Evolutionary conservation across 768 basidiomycete species (phyloP).

Genomic region (Lepiota subincarnata): DNA sequence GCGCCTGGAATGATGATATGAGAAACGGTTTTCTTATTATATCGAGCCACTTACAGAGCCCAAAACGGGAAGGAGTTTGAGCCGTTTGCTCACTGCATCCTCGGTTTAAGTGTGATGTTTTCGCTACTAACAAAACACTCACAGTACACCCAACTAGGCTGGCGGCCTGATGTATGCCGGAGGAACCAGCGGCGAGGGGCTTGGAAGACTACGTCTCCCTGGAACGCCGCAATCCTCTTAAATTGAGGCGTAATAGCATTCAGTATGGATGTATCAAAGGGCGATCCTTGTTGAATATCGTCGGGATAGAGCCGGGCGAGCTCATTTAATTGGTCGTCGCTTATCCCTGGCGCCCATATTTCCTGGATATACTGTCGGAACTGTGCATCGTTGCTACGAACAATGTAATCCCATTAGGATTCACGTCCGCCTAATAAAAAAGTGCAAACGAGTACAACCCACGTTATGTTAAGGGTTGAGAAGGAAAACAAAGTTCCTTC

Average conservation of each 20-base stretch:
- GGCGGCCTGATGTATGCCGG: constrained; percentile 28
- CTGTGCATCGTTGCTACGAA: constrained; percentile 20
- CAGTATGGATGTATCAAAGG: constrained; percentile 41
- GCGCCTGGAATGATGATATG: no score
- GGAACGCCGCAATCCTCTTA: constrained; percentile 46
- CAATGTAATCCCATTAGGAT: no score
- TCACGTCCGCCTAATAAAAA: no score
- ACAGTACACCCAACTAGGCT: constrained; percentile 38
- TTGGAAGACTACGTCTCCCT: constrained; percentile 48
- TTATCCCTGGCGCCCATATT: constrained; percentile 27
- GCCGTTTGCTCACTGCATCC: constrained; percentile 47
- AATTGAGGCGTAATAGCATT: constrained; percentile 41
- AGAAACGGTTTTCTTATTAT: no score
- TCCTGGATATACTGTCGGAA: constrained; percentile 19
- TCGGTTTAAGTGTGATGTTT: no score
- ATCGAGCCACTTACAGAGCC: constrained; percentile 36
- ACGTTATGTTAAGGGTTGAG: constrained; percentile 47
- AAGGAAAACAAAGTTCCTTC: constrained; percentile 56
- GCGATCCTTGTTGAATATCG: constrained; percentile 40
- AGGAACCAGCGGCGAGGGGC: constrained; percentile 45
- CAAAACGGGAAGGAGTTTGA: constrained; percentile 35
- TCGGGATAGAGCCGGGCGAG: constrained; percentile 34
- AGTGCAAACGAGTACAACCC: constrained; percentile 12
- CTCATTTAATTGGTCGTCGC: constrained; percentile 22
- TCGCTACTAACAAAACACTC: no score